Base-by-base conservation (phyloP, 2,329 filamentous ascomycete species). In the Penicillium digitatum region DNA sequence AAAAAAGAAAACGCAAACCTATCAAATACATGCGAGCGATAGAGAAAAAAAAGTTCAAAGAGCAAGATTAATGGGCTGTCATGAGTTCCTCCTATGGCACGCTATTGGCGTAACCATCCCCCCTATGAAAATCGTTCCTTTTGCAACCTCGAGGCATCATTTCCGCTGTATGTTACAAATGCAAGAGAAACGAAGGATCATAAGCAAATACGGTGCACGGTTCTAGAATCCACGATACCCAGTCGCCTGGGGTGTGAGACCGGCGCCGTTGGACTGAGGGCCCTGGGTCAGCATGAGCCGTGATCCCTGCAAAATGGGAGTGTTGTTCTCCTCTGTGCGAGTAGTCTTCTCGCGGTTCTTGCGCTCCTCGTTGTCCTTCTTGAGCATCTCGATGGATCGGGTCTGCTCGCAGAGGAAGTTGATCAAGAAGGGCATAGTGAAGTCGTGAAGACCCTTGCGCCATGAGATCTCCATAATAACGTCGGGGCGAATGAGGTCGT, bases 381-480 rank as follows among this genome's bases (percentile, higher is more conserved):
- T 95, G 58, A 99, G 83, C 56, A 81, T 74, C 56, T 91, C 85
- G 64, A 99, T 87, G 54, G 95, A 87, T 63, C 88, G 86, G 37
- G 90, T 91, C 77, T 97, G 92, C 75, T 96, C 91, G 65, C 87
- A 85, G 61, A 99, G 81, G 79, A 95, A 88, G 79, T 97, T 99
- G 83, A 99, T 97, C 90, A 99, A 95, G 81, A 95, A 99, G 18
- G 94, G 94, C 95, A 99, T 99, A 45, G 92, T 95, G 78, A 96
- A 99, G 79, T 99, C 94, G 67, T 87, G 86, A 37, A 99, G 87
- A 57, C 91, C 90, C 72, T 96, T 82, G 66, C 94, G 93, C 94
- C 94, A 99, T 56, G 94, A 97, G 55, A 99, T 84, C 79, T 99
- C 94, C 74, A 99, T 84, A 56, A 99, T 88, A 49, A 95, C 81